These are phyloP conservation scores for Populus nigra DNA, from an alignment of 345 rosid genomes.

Conservation along the genomic window DNA sequence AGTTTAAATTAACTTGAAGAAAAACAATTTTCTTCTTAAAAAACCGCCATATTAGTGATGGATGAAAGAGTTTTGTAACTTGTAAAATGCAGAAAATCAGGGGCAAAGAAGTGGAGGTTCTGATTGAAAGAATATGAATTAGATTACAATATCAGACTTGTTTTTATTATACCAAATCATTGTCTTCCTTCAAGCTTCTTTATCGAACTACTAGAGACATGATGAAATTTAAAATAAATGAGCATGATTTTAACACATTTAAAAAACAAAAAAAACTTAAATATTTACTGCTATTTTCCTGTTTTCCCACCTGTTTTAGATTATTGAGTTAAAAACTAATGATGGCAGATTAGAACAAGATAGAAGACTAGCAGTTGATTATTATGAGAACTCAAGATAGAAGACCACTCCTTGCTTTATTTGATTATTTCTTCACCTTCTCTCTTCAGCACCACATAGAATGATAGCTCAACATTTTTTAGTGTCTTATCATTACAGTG, in stretches of 20 bases:
- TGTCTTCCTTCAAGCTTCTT: neutral
- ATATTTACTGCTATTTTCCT: too few species aligned
- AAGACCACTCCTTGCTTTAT: neutral
- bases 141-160: neutral
- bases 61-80: neutral
- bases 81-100: neutral
- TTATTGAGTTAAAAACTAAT: too few species aligned
- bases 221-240: neutral
- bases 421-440: neutral
- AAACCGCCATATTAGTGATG: neutral
- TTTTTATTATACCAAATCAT: neutral
- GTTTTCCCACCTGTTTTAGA: too few species aligned
- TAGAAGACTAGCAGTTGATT: neutral
- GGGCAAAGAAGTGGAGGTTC: neutral
- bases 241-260: neutral
- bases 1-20: neutral
- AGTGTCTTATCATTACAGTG: neutral
- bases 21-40: too few species aligned
- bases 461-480: slow-evolving; percentile 5
- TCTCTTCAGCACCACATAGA: neutral
- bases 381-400: neutral
- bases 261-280: neutral
- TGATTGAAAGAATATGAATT: neutral
- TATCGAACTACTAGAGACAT: neutral
- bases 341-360: neutral